phyloP scores from a whole-genome alignment of 768 basidiomycete species.

The Leccinum ochraceum region DNA sequence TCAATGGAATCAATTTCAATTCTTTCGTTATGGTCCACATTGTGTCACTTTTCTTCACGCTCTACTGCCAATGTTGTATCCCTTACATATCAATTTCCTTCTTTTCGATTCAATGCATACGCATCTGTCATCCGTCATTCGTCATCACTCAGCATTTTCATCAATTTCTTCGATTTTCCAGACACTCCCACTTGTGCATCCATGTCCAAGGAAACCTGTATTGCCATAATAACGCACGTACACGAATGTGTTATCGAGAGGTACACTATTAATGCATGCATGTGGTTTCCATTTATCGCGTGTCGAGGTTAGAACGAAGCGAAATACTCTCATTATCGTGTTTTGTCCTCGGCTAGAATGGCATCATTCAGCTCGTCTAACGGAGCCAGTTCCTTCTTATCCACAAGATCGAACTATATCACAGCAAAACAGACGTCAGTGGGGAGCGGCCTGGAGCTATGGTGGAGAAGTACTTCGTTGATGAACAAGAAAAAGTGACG shows the following conservation, averaged over 20 bases:
- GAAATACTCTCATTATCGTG: slow-evolving; percentile 18
- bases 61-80: neutral
- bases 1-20: slow-evolving; percentile 1
- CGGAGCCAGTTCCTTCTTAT: slow-evolving; percentile 94
- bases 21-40: neutral
- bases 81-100: neutral
- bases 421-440: slow-evolving; percentile 8
- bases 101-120: slow-evolving; percentile 4
- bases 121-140: neutral
- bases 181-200: neutral
- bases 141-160: neutral
- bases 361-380: slow-evolving; percentile 95
- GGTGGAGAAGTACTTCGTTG: slow-evolving; percentile 69
- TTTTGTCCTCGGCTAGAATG: slow-evolving; percentile 64
- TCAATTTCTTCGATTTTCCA: neutral
- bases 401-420: slow-evolving; percentile 84
- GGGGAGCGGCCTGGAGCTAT: neutral
- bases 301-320: neutral
- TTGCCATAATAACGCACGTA: slow-evolving; percentile 10
- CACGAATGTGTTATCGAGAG: slow-evolving; percentile 14
- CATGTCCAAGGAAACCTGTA: slow-evolving; percentile 11
- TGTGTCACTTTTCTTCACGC: neutral
- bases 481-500: slow-evolving; percentile 97
- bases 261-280: slow-evolving; percentile 6
- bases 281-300: slow-evolving; percentile 1